Conservation (phyloP, 495 filamentous ascomycete species). For the Penicillium taxi region DNA sequence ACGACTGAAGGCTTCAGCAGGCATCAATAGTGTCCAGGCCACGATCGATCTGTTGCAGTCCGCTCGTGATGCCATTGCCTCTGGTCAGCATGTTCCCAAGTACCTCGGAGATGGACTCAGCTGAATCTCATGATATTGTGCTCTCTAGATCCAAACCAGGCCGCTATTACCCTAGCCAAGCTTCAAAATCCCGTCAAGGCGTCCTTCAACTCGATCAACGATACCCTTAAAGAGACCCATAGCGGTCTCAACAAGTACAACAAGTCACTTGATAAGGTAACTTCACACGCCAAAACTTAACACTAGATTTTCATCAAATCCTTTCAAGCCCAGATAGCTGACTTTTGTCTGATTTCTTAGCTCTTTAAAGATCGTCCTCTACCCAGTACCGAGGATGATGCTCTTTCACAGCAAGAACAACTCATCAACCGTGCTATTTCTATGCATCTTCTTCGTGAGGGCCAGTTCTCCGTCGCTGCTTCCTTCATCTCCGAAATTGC, state of each 20-base stretch:
- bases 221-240: conserved; percentile 71
- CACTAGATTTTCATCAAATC: too few species aligned
- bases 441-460: conserved; percentile 93
- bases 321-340: neutral
- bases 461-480: conserved; percentile 78
- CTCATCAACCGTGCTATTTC: conserved; percentile 88
- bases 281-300: too few species aligned
- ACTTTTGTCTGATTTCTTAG: conserved; percentile 27
- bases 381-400: conserved; percentile 70
- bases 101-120: neutral
- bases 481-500: conserved; percentile 65
- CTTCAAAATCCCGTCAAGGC: conserved; percentile 75
- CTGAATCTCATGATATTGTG: conserved; percentile 8
- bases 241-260: conserved; percentile 69
- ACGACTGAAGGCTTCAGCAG: conserved; percentile 58
- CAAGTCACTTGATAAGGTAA: conserved; percentile 75
- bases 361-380: conserved; percentile 71
- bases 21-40: conserved; percentile 67
- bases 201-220: conserved; percentile 68
- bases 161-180: conserved; percentile 65
- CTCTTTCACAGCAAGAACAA: conserved; percentile 61
- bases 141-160: conserved; percentile 55
- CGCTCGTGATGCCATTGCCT: conserved; percentile 61
- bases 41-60: conserved; percentile 67
- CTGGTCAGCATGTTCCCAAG: conserved; percentile 38